These are phyloP conservation scores for Cercophora scortea DNA, from an alignment of 495 filamentous ascomycete species.

Conservation along the genomic window DNA sequence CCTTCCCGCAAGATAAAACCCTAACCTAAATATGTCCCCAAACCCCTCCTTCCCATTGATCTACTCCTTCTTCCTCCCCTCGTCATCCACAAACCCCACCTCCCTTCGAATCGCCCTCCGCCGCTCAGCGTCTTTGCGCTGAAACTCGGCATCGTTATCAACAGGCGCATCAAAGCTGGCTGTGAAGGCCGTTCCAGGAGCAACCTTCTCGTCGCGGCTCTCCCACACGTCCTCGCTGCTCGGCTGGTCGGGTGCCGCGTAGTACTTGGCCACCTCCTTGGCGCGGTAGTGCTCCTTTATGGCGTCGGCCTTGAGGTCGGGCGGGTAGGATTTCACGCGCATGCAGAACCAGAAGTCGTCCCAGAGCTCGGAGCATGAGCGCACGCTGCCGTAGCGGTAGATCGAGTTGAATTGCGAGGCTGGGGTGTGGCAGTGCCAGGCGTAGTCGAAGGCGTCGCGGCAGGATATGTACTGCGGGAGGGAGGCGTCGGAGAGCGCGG, in stretches of 20 bases:
- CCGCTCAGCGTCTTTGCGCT: constrained; percentile 44
- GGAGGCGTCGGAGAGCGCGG: constrained; percentile 46
- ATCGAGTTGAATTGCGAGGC: constrained; percentile 75
- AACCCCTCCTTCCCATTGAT: too few relatives aligned
- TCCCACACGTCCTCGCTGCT: constrained; percentile 94
- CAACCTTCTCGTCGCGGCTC: constrained; percentile 45
- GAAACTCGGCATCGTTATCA: constrained; percentile 52
- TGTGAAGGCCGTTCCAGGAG: constrained; percentile 33
- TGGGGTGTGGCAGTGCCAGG: constrained; percentile 91
- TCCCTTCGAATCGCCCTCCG: constrained; percentile 27
- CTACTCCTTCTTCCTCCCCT: not conserved
- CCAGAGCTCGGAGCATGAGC: constrained; percentile 73
- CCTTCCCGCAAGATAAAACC: too few relatives aligned
- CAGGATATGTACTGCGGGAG: constrained; percentile 82
- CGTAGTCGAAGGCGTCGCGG: constrained; percentile 80
- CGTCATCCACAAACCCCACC: constrained; percentile 3
- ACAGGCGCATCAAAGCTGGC: constrained; percentile 44
- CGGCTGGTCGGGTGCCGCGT: constrained; percentile 37
- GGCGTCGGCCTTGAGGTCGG: constrained; percentile 43
- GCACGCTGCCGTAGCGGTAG: constrained; percentile 74
- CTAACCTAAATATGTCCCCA: too few relatives aligned
- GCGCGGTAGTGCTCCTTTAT: constrained; percentile 61
- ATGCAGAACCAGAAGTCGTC: constrained; percentile 94
- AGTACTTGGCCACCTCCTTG: constrained; percentile 67
- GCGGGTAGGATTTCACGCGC: constrained; percentile 54